phyloP scores from a whole-genome alignment of 139 green algal genomes.

The Auxenochlorella pyrenoidosa region DNA sequence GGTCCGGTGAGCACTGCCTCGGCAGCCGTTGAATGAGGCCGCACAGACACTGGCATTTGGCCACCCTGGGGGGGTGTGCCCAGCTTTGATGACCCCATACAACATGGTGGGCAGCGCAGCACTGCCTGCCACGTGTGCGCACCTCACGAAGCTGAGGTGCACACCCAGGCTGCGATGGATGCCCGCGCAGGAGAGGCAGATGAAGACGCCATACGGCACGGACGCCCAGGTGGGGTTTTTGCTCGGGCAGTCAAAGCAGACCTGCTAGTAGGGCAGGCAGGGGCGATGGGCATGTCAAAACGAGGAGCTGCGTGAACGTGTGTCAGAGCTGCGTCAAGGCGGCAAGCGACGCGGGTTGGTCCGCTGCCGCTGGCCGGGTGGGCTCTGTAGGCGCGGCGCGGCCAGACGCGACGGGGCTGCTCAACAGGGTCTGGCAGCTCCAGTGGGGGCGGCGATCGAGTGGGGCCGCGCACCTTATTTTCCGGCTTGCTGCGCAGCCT shows the following conservation, averaged over 20 bases:
- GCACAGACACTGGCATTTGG: no score
- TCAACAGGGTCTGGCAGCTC: not conserved
- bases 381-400: no score
- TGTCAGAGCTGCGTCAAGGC: not conserved
- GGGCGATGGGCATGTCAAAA: not conserved
- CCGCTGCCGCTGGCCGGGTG: not conserved
- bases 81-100: no score
- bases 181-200: conserved; percentile 96
- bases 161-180: conserved; percentile 95
- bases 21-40: no score
- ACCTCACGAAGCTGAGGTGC: conserved; percentile 95
- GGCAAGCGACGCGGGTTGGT: not conserved
- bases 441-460: not conserved
- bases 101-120: no score
- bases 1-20: no score
- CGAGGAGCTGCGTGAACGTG: not conserved
- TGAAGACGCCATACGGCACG: conserved; percentile 96
- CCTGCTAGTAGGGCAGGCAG: conserved; percentile 46
- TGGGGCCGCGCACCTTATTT: conserved; percentile 81
- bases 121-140: no score
- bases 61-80: no score
- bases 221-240: conserved; percentile 97
- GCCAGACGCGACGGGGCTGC: not conserved
- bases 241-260: conserved; percentile 96
- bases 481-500: conserved; percentile 85